phyloP scores from a whole-genome alignment of 352 stramenopile species.

The Phytophthora pini region DNA sequence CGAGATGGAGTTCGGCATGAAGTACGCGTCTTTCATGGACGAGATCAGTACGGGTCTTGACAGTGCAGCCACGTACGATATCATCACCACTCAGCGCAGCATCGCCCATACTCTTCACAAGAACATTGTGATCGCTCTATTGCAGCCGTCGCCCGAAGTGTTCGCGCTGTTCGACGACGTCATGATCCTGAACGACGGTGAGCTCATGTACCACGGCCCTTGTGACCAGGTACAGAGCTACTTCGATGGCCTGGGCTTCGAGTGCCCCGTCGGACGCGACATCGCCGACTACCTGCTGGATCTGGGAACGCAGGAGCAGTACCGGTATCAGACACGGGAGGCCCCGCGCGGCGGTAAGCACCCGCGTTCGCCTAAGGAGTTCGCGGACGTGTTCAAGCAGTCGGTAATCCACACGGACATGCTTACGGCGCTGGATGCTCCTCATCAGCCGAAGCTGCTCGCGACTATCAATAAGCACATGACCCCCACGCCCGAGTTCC shows the following conservation, averaged over 20 bases:
- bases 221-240: constrained; percentile 34
- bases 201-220: constrained; percentile 76
- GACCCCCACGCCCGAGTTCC: constrained; percentile 39
- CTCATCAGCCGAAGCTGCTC: constrained; percentile 25
- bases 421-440: constrained; percentile 14
- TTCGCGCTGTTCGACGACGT: constrained; percentile 84
- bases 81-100: constrained; percentile 39
- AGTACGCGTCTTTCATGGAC: constrained; percentile 85
- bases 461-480: constrained; percentile 35
- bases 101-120: constrained; percentile 29
- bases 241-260: constrained; percentile 45
- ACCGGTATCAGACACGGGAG: constrained; percentile 16
- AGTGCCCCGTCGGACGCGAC: constrained; percentile 30
- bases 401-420: constrained; percentile 30
- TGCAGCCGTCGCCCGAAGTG: constrained; percentile 91
- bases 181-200: constrained; percentile 72
- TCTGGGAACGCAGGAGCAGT: constrained; percentile 38
- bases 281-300: constrained; percentile 44
- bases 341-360: constrained; percentile 13
- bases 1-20: constrained; percentile 83
- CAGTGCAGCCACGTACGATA: constrained; percentile 58
- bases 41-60: constrained; percentile 93
- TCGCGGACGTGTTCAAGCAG: constrained; percentile 36
- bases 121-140: constrained; percentile 67
- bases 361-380: constrained; percentile 39